Conservation (phyloP, 2,329 filamentous ascomycete species). For the Periconia sp. region DNA sequence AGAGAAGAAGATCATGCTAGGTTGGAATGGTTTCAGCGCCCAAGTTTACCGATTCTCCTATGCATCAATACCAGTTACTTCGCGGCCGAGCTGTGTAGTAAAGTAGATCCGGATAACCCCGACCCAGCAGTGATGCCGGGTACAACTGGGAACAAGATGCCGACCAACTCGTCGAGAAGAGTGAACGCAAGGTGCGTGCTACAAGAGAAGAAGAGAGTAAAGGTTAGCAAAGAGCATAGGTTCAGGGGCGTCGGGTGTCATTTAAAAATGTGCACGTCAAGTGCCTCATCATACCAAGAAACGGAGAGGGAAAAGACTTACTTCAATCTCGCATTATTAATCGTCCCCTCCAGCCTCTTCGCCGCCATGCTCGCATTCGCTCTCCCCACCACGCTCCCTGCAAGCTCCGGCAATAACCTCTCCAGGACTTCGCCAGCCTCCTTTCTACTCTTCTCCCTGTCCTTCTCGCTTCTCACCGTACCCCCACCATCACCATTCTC, state of each 20-base stretch:
- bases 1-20: no score
- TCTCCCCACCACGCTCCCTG: conserved; percentile 88
- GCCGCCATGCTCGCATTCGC: conserved; percentile 90
- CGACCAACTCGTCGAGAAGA: conserved; percentile 51
- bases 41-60: no score
- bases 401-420: conserved; percentile 86
- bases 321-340: conserved; percentile 92
- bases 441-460: conserved; percentile 78
- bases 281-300: no score
- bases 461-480: conserved; percentile 63
- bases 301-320: conserved; percentile 50
- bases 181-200: conserved; percentile 55
- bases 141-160: conserved; percentile 46
- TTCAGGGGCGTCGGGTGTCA: no score
- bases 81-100: no score
- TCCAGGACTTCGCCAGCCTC: conserved; percentile 89
- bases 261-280: no score
- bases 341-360: conserved; percentile 81
- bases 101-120: no score
- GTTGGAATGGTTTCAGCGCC: no score
- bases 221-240: conserved; percentile 27
- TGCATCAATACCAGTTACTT: no score
- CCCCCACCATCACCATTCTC: conserved; percentile 1
- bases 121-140: not conserved
- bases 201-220: not conserved